Percentiles rank a stretch among this genome's conserved stretches.
These are phyloP conservation scores for Globisporangium parvum DNA, from an alignment of 352 stramenopile species.

Conservation along the genomic window DNA sequence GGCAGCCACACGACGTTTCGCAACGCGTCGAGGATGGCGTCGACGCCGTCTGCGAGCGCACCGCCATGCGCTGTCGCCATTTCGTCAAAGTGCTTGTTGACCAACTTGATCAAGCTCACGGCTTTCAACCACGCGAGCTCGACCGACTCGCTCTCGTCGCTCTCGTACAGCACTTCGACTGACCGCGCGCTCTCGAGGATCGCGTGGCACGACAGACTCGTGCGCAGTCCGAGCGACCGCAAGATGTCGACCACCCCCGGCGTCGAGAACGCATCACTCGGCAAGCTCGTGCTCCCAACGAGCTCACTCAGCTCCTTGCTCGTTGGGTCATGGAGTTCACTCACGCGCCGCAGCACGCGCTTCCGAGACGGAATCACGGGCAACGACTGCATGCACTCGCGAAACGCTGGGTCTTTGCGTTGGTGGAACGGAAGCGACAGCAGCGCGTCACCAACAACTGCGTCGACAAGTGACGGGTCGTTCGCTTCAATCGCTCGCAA, in stretches of 20 bases:
- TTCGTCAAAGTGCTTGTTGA: slow-evolving; percentile 73
- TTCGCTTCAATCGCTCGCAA: slow-evolving; percentile 27
- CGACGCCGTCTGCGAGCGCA: slow-evolving; percentile 11
- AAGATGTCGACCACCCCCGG: slow-evolving; percentile 46
- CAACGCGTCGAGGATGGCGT: slow-evolving; percentile 26
- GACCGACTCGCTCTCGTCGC: slow-evolving; percentile 11
- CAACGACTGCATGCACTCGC: slow-evolving; percentile 28
- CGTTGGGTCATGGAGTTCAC: slow-evolving; percentile 66
- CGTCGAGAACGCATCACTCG: slow-evolving; percentile 39
- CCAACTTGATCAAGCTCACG: slow-evolving; percentile 49
- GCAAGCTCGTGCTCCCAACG: slow-evolving; percentile 61
- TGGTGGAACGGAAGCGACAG: slow-evolving; percentile 48
- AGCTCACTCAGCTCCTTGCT: slow-evolving; percentile 55
- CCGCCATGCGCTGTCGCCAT: slow-evolving; percentile 23
- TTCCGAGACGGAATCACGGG: slow-evolving; percentile 54
- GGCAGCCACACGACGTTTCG: slow-evolving; percentile 38
- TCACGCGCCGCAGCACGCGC: slow-evolving; percentile 36
- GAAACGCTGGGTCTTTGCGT: slow-evolving; percentile 40
- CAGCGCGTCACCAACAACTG: slow-evolving; percentile 39
- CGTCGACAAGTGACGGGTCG: slow-evolving; percentile 34
- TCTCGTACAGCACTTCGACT: slow-evolving; percentile 43
- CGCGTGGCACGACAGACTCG: slow-evolving; percentile 56
- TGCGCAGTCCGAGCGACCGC: slow-evolving; percentile 46
- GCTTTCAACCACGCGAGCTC: slow-evolving; percentile 35
- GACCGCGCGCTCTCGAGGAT: slow-evolving; percentile 64